Base-by-base conservation (phyloP, 129 eudicot genomes). In the Ambrosia trifida region DNA sequence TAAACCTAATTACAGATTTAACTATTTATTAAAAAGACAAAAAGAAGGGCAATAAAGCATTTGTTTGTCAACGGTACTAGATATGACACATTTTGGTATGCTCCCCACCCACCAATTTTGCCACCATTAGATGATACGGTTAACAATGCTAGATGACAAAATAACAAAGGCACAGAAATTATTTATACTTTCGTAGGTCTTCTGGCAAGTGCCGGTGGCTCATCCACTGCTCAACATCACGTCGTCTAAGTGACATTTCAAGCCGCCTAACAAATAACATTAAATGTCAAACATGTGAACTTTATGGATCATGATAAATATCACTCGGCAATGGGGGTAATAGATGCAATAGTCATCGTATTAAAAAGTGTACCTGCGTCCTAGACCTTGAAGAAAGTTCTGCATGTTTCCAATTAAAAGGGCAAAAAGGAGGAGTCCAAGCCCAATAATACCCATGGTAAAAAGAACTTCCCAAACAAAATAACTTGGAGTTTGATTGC, bases 181-280 rank as follows among this genome's bases (percentile, higher is more conserved):
- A 49, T 44, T 19, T 57, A 10, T 53, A 31, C 98, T 86, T 85
- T 72, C 83, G 80, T 54, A 93, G 75, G 6, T 81, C 78, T 68
- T 66, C 85, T 7, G 95, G 95, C 87, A 93, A 79, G 50, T 83
- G 95, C 16, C 95, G 83, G 60, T 93, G 98, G 50, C 91, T 85
- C 96, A 93, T 93, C 98, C 98, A 93, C 58, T 83, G 90, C 81
- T 93, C 95, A 61, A 93, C 91, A 78, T 93, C 98, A 66, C 96
- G 90, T 66, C 90, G 83, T 79, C 98, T 89, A 53, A 93, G 87
- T 63, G 96, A 87, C 90, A 79, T 77, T 81, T 93, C 96, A 31
- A 87, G 71, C 77, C 88, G 85, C 88, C 98, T 93, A 61, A 59
- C 10, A 68, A 28, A 32, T 14, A 68, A 75, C 5, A 75, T 30